phyloP scores from a whole-genome alignment of 1,284 basidiomycete genomes.

The Porodaedalea pini region DNA sequence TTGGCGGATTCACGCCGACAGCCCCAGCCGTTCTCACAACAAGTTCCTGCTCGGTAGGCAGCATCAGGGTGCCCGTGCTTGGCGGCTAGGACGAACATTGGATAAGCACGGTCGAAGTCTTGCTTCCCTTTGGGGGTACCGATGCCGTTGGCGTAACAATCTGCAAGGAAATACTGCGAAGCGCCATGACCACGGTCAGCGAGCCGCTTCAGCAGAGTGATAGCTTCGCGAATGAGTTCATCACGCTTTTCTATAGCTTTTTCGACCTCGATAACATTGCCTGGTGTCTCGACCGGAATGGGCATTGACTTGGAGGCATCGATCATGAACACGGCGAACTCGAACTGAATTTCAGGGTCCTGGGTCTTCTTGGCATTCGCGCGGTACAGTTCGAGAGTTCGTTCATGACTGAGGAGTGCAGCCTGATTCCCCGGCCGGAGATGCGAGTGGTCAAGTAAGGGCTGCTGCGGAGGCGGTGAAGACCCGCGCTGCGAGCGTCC shows the following conservation, averaged over 20 bases:
- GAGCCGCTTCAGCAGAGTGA: constrained; percentile 79
- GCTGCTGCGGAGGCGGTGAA: constrained; percentile 48
- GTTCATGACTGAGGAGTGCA: constrained; percentile 88
- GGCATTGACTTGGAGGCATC: constrained; percentile 89
- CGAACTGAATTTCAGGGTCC: constrained; percentile 96
- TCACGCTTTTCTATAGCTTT: constrained; percentile 78
- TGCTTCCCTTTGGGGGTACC: constrained; percentile 85
- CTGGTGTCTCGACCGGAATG: constrained; percentile 61
- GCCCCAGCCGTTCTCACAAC: constrained; percentile 99
- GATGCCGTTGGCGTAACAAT: constrained; percentile 97
- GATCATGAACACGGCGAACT: constrained; percentile 98
- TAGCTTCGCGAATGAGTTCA: constrained; percentile 85
- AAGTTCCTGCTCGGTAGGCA: constrained; percentile 93
- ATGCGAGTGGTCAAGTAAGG: constrained; percentile 90
- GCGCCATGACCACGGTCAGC: constrained; percentile 92
- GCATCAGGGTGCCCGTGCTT: constrained; percentile 99
- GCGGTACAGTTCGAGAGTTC: constrained; percentile 94
- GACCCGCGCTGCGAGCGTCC: constrained; percentile 16
- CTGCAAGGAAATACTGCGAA: constrained; percentile 95
- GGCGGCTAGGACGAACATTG: constrained; percentile 92
- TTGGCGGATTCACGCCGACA: constrained; percentile 90
- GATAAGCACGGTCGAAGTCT: constrained; percentile 96
- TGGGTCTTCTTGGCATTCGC: constrained; percentile 98
- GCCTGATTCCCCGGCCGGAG: constrained; percentile 91
- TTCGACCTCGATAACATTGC: constrained; percentile 77